Conservation (phyloP, 768 basidiomycete species). For the Tephrocybe sp. region DNA sequence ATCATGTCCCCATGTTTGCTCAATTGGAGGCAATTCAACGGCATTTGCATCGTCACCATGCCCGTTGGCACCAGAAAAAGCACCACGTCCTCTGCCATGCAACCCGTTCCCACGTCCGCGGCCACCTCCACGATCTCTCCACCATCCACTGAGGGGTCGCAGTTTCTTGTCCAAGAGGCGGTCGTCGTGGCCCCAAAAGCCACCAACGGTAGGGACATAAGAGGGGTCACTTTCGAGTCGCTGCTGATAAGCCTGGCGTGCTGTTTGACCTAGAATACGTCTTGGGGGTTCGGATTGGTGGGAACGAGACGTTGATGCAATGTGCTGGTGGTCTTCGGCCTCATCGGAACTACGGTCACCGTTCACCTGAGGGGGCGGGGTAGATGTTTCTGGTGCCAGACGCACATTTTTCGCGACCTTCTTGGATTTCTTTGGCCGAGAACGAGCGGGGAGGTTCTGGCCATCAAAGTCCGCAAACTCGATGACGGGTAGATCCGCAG, state of each 20-base stretch:
- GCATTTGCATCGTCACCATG: conserved; percentile 15
- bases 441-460: conserved; percentile 28
- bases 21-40: conserved; percentile 53
- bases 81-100: conserved; percentile 63
- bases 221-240: conserved; percentile 83
- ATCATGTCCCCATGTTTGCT: conserved; percentile 80
- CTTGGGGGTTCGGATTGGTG: conserved; percentile 22
- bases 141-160: conserved; percentile 84
- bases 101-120: conserved; percentile 64
- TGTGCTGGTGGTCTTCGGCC: conserved; percentile 29
- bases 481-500: conserved; percentile 73
- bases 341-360: conserved; percentile 21
- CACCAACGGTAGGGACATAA: conserved; percentile 86
- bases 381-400: conserved; percentile 29
- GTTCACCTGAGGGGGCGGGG: conserved; percentile 26
- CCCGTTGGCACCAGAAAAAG: conserved; percentile 25
- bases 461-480: conserved; percentile 71
- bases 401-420: conserved; percentile 39
- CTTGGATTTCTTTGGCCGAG: conserved; percentile 39
- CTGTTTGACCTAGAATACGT: conserved; percentile 55
- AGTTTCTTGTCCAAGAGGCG: conserved; percentile 81
- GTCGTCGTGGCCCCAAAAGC: conserved; percentile 96
- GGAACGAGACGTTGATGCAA: conserved; percentile 40
- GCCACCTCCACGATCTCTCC: conserved; percentile 78
- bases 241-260: conserved; percentile 85